Evolutionary conservation across 768 basidiomycete genomes (phyloP), one percentile per base, ranked within the genome.

Genomic region (Gymnopilus junonius): DNA sequence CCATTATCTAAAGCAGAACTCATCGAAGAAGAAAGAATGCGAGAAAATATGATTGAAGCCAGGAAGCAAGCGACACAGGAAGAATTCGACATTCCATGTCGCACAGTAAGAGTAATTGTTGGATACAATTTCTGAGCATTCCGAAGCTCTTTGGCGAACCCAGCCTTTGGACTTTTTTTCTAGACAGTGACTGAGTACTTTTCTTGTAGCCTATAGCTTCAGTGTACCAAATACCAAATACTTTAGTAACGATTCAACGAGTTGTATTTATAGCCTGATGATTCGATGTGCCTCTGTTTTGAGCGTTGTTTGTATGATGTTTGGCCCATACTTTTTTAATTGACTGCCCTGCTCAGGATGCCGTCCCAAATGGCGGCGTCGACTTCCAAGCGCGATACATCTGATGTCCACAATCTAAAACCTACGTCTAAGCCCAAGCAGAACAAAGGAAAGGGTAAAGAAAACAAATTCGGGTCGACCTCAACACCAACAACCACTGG

Each of bases 1-100:
- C 85, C 87, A 8, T 74, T 90, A 50, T 83, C 87, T 3, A 90
- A 88, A 71, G 88, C 89, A 17, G 89, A 91, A 71, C 77, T 89
- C 4, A 83, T 89, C 34, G 87, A 90, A 68, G 89, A 90, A 68
- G 83, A 87, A 65, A 79, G 89, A 34, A 74, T 87, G 40, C 83
- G 87, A 63, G 83, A 84, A 27, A 85, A 83, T 42, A 85, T 90
- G 80, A 71, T 86, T 12, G 83, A 88, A 65, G 87, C 87, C 35
- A 80, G 84, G 60, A 80, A 76, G 57, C 76, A 73, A 63, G 85
- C 83, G 25, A 80, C 82, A 8, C 74, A 78, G 40, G 85, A 88
- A 62, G 88, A 88, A 56, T 68, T 80, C 34, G 77, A 83, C 54
- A 72, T 76, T 34, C 83, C 85, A 45, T 89, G 84, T 77, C 84